Percentiles rank a stretch among this genome's conserved stretches.
These are phyloP conservation scores for Bipolaris cookei DNA, from an alignment of 2,329 filamentous ascomycete genomes.

Conservation along the genomic window DNA sequence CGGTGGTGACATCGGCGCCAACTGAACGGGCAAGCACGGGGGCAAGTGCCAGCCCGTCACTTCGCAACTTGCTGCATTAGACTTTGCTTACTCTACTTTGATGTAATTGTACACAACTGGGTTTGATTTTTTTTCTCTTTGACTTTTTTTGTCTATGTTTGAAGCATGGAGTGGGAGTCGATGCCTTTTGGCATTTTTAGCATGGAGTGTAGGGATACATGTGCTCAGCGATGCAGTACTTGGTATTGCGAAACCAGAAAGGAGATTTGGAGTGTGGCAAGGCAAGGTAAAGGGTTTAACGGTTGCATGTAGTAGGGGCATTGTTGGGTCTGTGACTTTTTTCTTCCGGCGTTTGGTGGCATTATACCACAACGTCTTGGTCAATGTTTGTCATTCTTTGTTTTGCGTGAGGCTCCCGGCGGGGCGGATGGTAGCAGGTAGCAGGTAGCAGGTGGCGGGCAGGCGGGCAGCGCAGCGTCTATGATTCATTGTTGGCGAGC, in stretches of 20 bases:
- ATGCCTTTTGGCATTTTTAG: constrained; percentile 23
- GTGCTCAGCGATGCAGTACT: constrained; percentile 12
- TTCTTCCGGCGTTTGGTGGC: constrained; percentile 25
- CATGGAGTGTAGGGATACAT: constrained; percentile 17
- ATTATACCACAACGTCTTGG: constrained; percentile 42
- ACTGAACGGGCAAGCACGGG: constrained; percentile 43
- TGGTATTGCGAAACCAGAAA: constrained; percentile 22
- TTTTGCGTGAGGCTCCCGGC: constrained; percentile 6
- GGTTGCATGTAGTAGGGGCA: constrained; percentile 14
- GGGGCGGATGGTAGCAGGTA: neutral
- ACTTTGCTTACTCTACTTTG: constrained; percentile 16
- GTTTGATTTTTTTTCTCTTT: constrained; percentile 15
- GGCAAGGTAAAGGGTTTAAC: constrained; percentile 15
- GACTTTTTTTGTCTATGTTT: constrained; percentile 10
- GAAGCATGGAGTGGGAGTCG: constrained; percentile 31
- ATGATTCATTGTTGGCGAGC: constrained; percentile 6
- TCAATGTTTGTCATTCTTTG: constrained; percentile 15
- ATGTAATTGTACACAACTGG: constrained; percentile 8
- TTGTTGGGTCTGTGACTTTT: constrained; percentile 25
- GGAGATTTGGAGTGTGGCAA: neutral
- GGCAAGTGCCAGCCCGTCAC: constrained; percentile 56
- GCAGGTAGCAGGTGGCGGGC: neutral
- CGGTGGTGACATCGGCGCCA: constrained; percentile 33
- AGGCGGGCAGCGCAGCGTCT: neutral
- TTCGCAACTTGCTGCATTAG: constrained; percentile 57